Conservation (phyloP, 129 eudicot genomes). For the Centella asiatica region DNA sequence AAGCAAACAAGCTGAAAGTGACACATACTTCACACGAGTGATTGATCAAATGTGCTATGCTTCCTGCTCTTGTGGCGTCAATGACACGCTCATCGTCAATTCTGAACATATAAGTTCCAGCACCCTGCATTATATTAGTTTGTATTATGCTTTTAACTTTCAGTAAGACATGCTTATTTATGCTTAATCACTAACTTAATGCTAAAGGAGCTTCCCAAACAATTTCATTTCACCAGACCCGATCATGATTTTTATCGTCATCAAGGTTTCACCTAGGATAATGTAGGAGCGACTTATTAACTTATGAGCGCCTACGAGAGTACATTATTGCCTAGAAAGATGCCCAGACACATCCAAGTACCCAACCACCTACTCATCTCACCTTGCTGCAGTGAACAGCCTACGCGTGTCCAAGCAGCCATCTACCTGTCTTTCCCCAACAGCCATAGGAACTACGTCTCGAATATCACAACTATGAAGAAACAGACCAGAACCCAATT, state of each 20-base stretch:
- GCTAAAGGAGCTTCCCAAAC: not conserved
- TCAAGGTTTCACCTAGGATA: too few species aligned
- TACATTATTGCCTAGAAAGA: too few species aligned
- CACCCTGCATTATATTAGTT: slow-evolving; percentile 55
- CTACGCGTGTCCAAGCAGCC: too few species aligned
- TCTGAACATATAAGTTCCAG: slow-evolving; percentile 97
- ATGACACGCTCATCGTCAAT: slow-evolving; percentile 93
- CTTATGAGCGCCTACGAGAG: too few species aligned
- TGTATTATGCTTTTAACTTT: not conserved
- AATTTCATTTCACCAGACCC: too few species aligned
- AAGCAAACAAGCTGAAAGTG: slow-evolving; percentile 9
- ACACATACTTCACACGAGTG: slow-evolving; percentile 92
- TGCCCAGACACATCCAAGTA: too few species aligned
- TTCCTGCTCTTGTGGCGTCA: slow-evolving; percentile 98
- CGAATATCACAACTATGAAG: not conserved
- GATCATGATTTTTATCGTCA: too few species aligned
- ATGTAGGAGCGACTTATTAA: too few species aligned
- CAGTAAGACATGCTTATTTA: not conserved
- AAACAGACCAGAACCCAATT: too few species aligned
- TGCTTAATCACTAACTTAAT: not conserved
- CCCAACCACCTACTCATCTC: too few species aligned
- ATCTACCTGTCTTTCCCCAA: too few species aligned
- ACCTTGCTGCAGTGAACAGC: too few species aligned
- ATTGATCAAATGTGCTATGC: slow-evolving; percentile 97
- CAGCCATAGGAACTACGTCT: not conserved